Evolutionary conservation across 768 basidiomycete species (phyloP).

Genomic region (Brasilioporus rufonigricans): DNA sequence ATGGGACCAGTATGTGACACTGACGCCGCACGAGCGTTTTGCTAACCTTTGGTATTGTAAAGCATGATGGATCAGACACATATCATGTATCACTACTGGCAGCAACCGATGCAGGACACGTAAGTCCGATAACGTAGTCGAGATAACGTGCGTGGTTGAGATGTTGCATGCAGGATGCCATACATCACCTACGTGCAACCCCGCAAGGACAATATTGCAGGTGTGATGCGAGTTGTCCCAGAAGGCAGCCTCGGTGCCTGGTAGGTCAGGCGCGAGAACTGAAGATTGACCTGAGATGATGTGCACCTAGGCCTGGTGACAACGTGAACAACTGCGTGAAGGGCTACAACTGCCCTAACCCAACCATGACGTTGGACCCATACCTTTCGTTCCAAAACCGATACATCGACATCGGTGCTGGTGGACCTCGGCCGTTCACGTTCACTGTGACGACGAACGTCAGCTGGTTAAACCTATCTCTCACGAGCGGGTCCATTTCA

Average conservation of each 20-base stretch:
- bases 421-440: background rate
- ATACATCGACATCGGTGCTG: background rate
- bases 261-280: conserved; percentile 28
- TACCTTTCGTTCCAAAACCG: background rate
- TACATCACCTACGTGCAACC: background rate
- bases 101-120: conserved; percentile 67
- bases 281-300: no score
- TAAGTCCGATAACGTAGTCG: conserved; percentile 22
- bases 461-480: background rate
- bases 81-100: conserved; percentile 65
- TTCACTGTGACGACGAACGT: background rate
- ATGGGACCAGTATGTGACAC: background rate
- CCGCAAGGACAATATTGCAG: background rate
- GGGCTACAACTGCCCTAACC: background rate
- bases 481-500: background rate
- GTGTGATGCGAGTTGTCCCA: conserved; percentile 54
- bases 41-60: conserved; percentile 12
- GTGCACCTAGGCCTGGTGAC: background rate
- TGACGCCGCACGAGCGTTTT: background rate
- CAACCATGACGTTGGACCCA: background rate
- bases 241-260: conserved; percentile 63
- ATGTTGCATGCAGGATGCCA: conserved; percentile 27
- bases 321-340: background rate
- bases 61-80: conserved; percentile 75
- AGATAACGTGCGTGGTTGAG: conserved; percentile 12